A percentile compares a stretch with the other conserved stretches of the same genome.
These are phyloP conservation scores for Acer yangbiense DNA, from an alignment of 345 rosid genomes.

Conservation along the genomic window DNA sequence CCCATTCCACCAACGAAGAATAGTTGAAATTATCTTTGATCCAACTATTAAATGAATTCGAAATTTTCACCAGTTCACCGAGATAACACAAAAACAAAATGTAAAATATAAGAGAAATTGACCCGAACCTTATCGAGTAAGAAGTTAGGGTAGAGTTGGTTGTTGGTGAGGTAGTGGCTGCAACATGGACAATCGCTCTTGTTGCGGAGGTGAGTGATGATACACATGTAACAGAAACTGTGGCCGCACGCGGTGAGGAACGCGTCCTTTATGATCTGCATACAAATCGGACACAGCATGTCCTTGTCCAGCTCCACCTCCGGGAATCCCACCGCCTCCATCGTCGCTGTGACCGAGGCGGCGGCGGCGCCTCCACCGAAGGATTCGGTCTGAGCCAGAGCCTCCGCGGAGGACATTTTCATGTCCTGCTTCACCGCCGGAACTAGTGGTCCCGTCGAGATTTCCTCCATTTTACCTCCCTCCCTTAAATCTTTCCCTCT, in stretches of 20 bases:
- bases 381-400: constrained; percentile 25
- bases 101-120: not conserved
- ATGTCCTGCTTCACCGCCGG: constrained; percentile 61
- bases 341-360: constrained; percentile 19
- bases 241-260: constrained; percentile 97
- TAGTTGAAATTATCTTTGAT: too few species aligned
- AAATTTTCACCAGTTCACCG: too few species aligned
- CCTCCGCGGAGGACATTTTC: constrained; percentile 23
- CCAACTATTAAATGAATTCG: too few species aligned
- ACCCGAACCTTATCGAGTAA: constrained; percentile 77
- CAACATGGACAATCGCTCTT: constrained; percentile 99
- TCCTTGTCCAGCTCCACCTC: constrained; percentile 67
- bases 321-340: constrained; percentile 7
- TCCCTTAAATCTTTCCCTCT: too few species aligned
- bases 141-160: constrained; percentile 85
- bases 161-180: constrained; percentile 68
- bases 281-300: constrained; percentile 90
- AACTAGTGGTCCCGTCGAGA: constrained; percentile 58
- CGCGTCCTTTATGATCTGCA: constrained; percentile 94
- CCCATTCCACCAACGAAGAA: too few species aligned
- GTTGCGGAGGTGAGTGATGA: constrained; percentile 86
- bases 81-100: too few species aligned
- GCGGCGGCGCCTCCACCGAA: constrained; percentile 26
- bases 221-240: constrained; percentile 97
- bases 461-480: constrained; percentile 30